phyloP scores from a whole-genome alignment of 1,284 basidiomycete species.

The Sphagnurus paluster region DNA sequence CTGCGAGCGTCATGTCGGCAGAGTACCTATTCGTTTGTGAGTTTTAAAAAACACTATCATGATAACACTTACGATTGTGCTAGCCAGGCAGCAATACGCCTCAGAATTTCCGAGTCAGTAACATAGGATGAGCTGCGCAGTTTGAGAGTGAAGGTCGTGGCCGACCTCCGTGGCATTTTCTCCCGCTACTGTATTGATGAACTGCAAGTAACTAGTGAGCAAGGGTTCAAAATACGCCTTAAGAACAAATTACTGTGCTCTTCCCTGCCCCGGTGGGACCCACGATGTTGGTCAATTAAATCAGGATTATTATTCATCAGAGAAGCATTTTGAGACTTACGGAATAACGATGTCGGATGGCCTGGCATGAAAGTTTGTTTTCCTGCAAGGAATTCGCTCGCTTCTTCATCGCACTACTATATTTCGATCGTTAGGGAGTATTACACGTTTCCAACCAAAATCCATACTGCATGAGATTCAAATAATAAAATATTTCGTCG shows the following conservation, averaged over 20 bases:
- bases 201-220: constrained; percentile 5
- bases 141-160: constrained; percentile 15
- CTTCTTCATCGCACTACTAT: too few species aligned
- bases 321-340: constrained; percentile 4
- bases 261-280: constrained; percentile 18
- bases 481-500: too few species aligned
- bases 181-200: constrained; percentile 14
- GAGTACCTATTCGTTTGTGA: constrained; percentile 8
- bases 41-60: background rate
- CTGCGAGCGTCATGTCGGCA: constrained; percentile 15
- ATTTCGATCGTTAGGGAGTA: too few species aligned
- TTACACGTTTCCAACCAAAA: too few species aligned
- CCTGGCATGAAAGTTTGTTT: too few species aligned
- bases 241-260: constrained; percentile 12
- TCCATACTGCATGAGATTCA: too few species aligned
- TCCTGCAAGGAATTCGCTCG: too few species aligned
- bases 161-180: constrained; percentile 8
- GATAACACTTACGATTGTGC: constrained; percentile 10
- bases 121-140: constrained; percentile 14
- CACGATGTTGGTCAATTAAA: constrained; percentile 9
- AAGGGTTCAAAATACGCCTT: background rate
- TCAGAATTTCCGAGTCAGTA: constrained; percentile 12
- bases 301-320: background rate
- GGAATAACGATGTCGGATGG: constrained; percentile 16
- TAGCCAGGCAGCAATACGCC: too few species aligned